Conservation (phyloP, 106 monocot species). For the Agapanthus africanus region DNA sequence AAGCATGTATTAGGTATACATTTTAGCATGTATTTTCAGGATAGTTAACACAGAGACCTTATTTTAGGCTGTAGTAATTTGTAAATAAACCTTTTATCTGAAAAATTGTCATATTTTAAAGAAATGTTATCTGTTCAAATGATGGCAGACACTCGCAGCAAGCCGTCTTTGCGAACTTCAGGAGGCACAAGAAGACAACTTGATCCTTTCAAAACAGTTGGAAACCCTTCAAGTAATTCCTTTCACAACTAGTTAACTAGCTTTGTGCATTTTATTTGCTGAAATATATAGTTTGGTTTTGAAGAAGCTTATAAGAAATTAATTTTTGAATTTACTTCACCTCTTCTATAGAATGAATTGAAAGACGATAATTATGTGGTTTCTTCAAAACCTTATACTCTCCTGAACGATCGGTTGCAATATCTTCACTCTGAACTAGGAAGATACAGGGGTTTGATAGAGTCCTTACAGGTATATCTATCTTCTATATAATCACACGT, state of each 20-base stretch:
- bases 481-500: background rate
- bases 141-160: constrained; percentile 55
- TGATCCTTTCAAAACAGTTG: constrained; percentile 59
- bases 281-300: background rate
- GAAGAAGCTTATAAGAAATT: constrained; percentile 1
- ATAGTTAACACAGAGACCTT: background rate
- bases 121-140: background rate
- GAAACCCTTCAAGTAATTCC: constrained; percentile 64
- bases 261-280: constrained; percentile 11
- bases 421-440: constrained; percentile 66
- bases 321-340: constrained; percentile 4
- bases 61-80: background rate
- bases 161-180: constrained; percentile 83
- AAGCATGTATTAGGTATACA: background rate
- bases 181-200: constrained; percentile 73
- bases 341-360: constrained; percentile 46
- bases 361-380: constrained; percentile 78
- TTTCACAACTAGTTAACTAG: constrained; percentile 2
- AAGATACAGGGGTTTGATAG: constrained; percentile 54
- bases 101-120: background rate
- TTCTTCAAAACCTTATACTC: constrained; percentile 55
- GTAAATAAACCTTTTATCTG: background rate
- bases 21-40: background rate
- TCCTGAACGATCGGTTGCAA: constrained; percentile 61
- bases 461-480: constrained; percentile 63